Evolutionary conservation across 768 basidiomycete genomes (phyloP).

Genomic region (Porpolomopsis calyptriformis): DNA sequence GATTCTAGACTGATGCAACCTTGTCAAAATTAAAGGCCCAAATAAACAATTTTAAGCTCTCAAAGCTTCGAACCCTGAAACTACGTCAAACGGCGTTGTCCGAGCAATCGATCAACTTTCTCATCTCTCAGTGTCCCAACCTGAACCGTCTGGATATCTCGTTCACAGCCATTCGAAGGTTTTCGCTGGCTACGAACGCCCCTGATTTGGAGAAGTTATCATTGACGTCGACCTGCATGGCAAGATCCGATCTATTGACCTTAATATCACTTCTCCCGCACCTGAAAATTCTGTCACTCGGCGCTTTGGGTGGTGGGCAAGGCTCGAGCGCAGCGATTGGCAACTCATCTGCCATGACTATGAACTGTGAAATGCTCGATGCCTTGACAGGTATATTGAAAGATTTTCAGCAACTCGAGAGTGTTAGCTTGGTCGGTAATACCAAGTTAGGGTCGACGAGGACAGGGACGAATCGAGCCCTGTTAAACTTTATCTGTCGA

Average conservation of each 20-base stretch:
- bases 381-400: slow-evolving; percentile 33
- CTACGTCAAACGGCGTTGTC: slow-evolving; percentile 44
- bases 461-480: slow-evolving; percentile 23
- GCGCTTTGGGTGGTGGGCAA: slow-evolving; percentile 43
- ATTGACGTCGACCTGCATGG: slow-evolving; percentile 43
- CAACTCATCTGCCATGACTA: slow-evolving; percentile 40
- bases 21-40: slow-evolving; percentile 35
- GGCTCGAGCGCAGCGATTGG: slow-evolving; percentile 34
- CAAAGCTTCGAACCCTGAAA: slow-evolving; percentile 43
- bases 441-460: slow-evolving; percentile 40
- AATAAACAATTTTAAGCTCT: slow-evolving; percentile 23
- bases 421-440: slow-evolving; percentile 54
- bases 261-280: slow-evolving; percentile 29
- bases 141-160: slow-evolving; percentile 51
- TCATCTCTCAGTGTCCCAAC: slow-evolving; percentile 38
- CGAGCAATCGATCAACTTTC: slow-evolving; percentile 33
- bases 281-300: slow-evolving; percentile 43
- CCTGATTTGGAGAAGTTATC: slow-evolving; percentile 48
- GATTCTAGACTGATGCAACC: slow-evolving; percentile 43
- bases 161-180: slow-evolving; percentile 45
- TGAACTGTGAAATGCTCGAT: slow-evolving; percentile 40
- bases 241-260: slow-evolving; percentile 29
- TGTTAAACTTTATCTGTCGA: slow-evolving; percentile 35
- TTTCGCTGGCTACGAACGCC: slow-evolving; percentile 9
- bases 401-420: slow-evolving; percentile 30